Percentiles rank a stretch among this genome's conserved stretches.
phyloP scores from a whole-genome alignment of 805 yeast genomes.

The Teunomyces funiuensis region DNA sequence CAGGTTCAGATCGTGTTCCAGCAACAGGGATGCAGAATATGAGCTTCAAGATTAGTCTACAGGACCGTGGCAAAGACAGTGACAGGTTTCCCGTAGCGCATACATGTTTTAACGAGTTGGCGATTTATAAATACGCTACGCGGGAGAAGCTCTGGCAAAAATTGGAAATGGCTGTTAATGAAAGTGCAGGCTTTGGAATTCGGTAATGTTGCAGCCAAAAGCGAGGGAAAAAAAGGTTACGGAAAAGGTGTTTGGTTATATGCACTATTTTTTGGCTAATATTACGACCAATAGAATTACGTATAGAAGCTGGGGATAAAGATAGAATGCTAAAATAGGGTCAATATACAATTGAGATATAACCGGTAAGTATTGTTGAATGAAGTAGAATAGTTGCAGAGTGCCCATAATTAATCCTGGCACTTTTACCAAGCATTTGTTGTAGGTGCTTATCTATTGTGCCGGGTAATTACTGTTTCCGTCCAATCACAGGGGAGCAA shows the following conservation, averaged over 20 bases:
- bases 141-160: slow-evolving; percentile 57
- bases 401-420: no score
- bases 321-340: not conserved
- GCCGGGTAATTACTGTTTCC: not conserved
- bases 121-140: slow-evolving; percentile 64
- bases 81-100: slow-evolving; percentile 80
- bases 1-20: slow-evolving; percentile 90
- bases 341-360: not conserved
- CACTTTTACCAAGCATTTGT: no score
- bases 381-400: no score
- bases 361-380: no score
- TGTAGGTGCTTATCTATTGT: not conserved
- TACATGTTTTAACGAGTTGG: slow-evolving; percentile 91
- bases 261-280: not conserved
- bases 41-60: slow-evolving; percentile 64
- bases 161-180: slow-evolving; percentile 66
- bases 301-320: not conserved
- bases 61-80: slow-evolving; percentile 29
- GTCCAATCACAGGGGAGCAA: slow-evolving; percentile 2
- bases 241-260: not conserved
- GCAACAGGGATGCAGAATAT: slow-evolving; percentile 86
- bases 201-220: slow-evolving; percentile 34
- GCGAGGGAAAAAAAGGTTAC: not conserved
- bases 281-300: slow-evolving; percentile 1
- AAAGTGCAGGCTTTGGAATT: slow-evolving; percentile 85